phyloP scores from a whole-genome alignment of 2,329 filamentous ascomycete species.

The Diaporthe capsici region DNA sequence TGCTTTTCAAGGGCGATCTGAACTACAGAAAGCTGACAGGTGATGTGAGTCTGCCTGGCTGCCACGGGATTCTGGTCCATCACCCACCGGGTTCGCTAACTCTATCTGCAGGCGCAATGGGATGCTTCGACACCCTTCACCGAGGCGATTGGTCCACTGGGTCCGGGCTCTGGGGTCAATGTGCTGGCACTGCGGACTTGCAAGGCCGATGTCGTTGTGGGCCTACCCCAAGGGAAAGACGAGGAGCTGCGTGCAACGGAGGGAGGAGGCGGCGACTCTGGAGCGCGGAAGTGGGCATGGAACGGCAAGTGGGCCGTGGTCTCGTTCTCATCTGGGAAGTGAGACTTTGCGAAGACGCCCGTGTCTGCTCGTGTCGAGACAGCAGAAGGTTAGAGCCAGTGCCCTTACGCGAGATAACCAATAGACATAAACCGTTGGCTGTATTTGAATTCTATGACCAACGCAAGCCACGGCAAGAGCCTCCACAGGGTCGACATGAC shows the following conservation, averaged over 20 bases:
- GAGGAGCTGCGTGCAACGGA: conserved; percentile 80
- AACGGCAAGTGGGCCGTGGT: conserved; percentile 97
- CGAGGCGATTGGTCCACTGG: conserved; percentile 87
- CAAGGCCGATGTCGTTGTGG: conserved; percentile 96
- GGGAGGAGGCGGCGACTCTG: conserved; percentile 77
- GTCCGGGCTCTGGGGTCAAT: conserved; percentile 84
- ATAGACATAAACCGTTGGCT: neutral
- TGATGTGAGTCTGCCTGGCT: conserved; percentile 75
- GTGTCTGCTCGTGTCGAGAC: neutral
- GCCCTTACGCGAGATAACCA: neutral
- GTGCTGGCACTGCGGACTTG: conserved; percentile 91
- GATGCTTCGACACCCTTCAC: conserved; percentile 88
- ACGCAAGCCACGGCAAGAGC: neutral
- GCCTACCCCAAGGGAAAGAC: conserved; percentile 84
- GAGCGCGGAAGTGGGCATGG: conserved; percentile 92
- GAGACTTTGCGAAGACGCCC: neutral
- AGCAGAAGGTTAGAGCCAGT: neutral
- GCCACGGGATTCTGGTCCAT: neutral
- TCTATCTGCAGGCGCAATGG: conserved; percentile 75
- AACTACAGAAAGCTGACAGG: conserved; percentile 95
- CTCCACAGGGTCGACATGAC: neutral
- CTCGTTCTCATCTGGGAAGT: conserved; percentile 71
- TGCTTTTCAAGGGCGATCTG: conserved; percentile 97
- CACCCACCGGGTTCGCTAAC: conserved; percentile 13
- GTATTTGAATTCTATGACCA: neutral